Evolutionary conservation across 768 basidiomycete genomes (phyloP).

Genomic region (Paxillus involutus): DNA sequence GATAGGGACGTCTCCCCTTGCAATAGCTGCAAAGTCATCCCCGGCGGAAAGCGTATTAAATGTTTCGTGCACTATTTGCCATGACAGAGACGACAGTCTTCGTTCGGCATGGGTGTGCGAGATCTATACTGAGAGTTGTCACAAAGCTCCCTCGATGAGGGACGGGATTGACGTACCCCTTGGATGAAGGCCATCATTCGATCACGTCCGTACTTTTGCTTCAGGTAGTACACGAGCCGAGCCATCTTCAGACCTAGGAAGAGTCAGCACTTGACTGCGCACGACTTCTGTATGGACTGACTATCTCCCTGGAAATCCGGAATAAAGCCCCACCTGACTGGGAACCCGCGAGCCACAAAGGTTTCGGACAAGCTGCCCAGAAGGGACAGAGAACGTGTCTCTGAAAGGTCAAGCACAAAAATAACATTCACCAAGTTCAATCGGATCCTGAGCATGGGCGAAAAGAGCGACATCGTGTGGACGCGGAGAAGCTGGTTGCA

Average conservation of each 20-base stretch:
- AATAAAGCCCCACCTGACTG: slow-evolving; percentile 85
- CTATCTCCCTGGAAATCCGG: slow-evolving; percentile 54
- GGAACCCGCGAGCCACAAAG: slow-evolving; percentile 71
- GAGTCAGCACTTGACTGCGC: neutral
- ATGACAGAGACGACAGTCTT: slow-evolving; percentile 38
- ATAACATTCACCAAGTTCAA: slow-evolving; percentile 85
- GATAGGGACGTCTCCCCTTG: slow-evolving; percentile 25
- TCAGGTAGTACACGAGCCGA: slow-evolving; percentile 64
- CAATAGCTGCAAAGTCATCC: slow-evolving; percentile 42
- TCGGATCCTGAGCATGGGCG: slow-evolving; percentile 73
- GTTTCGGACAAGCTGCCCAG: slow-evolving; percentile 61
- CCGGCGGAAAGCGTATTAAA: slow-evolving; percentile 38
- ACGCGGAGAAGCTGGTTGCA: slow-evolving; percentile 26
- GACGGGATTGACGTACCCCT: slow-evolving; percentile 36
- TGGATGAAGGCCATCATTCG: slow-evolving; percentile 62
- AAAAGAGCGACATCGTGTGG: slow-evolving; percentile 55
- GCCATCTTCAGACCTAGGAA: slow-evolving; percentile 66
- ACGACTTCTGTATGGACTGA: slow-evolving; percentile 10
- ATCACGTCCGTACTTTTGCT: slow-evolving; percentile 60
- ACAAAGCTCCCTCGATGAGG: neutral
- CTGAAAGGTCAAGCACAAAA: slow-evolving; percentile 78
- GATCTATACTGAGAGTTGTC: slow-evolving; percentile 31
- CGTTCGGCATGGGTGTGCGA: slow-evolving; percentile 34
- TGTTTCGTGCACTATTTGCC: slow-evolving; percentile 38
- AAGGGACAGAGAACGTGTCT: slow-evolving; percentile 56